These are phyloP conservation scores for Glutinoglossum americanum DNA, from an alignment of 495 filamentous ascomycete species.

Conservation along the genomic window DNA sequence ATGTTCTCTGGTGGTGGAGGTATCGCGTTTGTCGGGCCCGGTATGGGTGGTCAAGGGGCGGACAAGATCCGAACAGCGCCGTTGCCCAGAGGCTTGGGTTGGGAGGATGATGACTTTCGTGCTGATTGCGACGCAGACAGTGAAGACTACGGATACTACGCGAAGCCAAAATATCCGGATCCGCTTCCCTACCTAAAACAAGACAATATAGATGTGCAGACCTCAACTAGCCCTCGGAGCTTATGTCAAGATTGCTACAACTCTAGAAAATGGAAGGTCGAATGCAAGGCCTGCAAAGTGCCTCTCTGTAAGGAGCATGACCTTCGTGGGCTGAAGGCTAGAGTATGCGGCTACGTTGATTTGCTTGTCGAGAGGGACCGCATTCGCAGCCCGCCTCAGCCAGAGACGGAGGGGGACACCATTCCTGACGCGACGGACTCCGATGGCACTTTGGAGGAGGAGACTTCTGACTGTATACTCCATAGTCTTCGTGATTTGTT, in stretches of 20 bases:
- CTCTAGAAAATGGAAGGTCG: conserved; percentile 34
- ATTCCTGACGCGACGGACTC: background rate
- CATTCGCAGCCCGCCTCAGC: background rate
- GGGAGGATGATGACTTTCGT: conserved; percentile 31
- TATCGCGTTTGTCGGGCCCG: conserved; percentile 29
- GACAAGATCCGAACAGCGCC: conserved; percentile 35
- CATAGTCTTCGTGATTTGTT: background rate
- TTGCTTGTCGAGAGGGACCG: conserved; percentile 25
- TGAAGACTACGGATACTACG: background rate
- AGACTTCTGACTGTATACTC: conserved; percentile 4
- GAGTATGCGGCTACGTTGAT: conserved; percentile 36
- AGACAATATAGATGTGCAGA: conserved; percentile 28
- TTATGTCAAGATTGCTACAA: conserved; percentile 37
- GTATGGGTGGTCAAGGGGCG: conserved; percentile 27
- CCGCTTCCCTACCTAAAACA: conserved; percentile 24
- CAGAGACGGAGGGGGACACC: background rate
- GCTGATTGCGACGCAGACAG: background rate
- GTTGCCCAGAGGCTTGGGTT: conserved; percentile 29
- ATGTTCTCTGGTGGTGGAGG: conserved; percentile 40
- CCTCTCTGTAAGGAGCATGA: conserved; percentile 41
- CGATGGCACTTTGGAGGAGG: conserved; percentile 3
- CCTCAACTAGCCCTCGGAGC: conserved; percentile 31
- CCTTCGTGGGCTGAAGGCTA: conserved; percentile 33
- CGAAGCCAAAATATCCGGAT: conserved; percentile 20
- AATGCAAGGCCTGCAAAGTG: conserved; percentile 33